phyloP scores from a whole-genome alignment of 176 grass and related monocot species.

The Pharus latifolius region DNA sequence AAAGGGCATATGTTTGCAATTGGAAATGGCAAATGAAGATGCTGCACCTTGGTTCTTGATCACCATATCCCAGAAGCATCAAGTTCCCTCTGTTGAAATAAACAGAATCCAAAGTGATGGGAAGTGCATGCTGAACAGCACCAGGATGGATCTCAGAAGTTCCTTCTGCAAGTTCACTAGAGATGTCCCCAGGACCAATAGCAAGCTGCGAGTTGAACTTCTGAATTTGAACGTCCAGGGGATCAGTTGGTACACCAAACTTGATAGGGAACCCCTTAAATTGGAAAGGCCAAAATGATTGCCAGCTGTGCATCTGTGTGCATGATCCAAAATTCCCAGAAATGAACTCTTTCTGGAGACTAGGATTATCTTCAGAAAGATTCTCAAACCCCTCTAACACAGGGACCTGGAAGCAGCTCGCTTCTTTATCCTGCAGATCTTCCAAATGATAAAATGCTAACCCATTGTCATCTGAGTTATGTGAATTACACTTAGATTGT shows the following conservation, averaged over 20 bases:
- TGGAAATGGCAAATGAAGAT: slow-evolving; percentile 1
- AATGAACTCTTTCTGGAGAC: slow-evolving; percentile 1
- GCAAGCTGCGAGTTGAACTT: slow-evolving; percentile 62
- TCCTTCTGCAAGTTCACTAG: slow-evolving; percentile 52
- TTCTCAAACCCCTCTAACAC: background rate
- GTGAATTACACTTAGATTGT: slow-evolving; percentile 7
- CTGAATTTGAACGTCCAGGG: slow-evolving; percentile 45
- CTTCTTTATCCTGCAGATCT: background rate
- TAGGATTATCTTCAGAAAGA: slow-evolving; percentile 14
- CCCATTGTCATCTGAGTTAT: background rate
- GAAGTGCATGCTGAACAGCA: slow-evolving; percentile 45
- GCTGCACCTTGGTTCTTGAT: slow-evolving; percentile 72
- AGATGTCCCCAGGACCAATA: slow-evolving; percentile 48
- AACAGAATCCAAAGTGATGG: slow-evolving; percentile 78
- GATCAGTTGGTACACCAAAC: slow-evolving; percentile 23
- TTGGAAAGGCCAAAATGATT: slow-evolving; percentile 45
- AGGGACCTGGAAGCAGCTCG: background rate
- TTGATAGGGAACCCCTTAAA: slow-evolving; percentile 14
- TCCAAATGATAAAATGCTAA: slow-evolving; percentile 8
- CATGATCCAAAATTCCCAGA: slow-evolving; percentile 47
- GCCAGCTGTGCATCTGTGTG: slow-evolving; percentile 44
- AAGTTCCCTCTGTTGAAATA: slow-evolving; percentile 75
- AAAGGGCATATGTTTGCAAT: background rate
- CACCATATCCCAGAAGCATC: slow-evolving; percentile 93
- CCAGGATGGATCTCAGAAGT: slow-evolving; percentile 39